These are phyloP conservation scores for Danielia reshetovae DNA, from an alignment of 805 yeast species.

Conservation along the genomic window DNA sequence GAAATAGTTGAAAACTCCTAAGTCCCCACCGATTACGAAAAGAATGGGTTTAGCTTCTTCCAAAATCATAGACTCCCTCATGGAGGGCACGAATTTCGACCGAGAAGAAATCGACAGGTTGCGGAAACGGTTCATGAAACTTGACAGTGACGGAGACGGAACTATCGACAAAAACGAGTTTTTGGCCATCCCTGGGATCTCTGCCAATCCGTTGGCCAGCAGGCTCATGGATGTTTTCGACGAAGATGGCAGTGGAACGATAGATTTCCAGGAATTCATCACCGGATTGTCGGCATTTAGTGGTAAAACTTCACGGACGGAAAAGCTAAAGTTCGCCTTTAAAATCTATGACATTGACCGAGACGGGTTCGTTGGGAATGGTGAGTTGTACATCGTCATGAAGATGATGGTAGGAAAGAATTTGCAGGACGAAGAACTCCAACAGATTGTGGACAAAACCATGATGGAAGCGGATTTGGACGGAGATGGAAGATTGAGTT, in stretches of 20 bases:
- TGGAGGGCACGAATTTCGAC: conserved; percentile 83
- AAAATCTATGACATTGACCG: conserved; percentile 92
- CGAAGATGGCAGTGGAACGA: conserved; percentile 85
- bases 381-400: conserved; percentile 86
- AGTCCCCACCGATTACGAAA: too few species aligned
- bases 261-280: conserved; percentile 94
- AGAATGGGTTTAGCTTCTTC: conserved; percentile 62
- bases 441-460: conserved; percentile 95
- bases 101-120: conserved; percentile 88
- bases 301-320: conserved; percentile 73
- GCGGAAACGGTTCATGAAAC: conserved; percentile 89
- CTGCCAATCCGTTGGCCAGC: conserved; percentile 82
- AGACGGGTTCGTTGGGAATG: conserved; percentile 93
- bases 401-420: conserved; percentile 97
- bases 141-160: conserved; percentile 91
- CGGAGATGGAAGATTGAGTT: conserved; percentile 80
- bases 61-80: conserved; percentile 58
- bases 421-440: conserved; percentile 79
- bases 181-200: conserved; percentile 87
- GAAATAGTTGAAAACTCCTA: too few species aligned
- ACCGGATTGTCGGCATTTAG: conserved; percentile 84
- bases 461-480: conserved; percentile 95
- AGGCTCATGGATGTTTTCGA: conserved; percentile 94
- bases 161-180: conserved; percentile 89
- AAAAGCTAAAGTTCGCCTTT: conserved; percentile 84